phyloP scores from a whole-genome alignment of 2,329 filamentous ascomycete genomes.

The Apiospora marii region DNA sequence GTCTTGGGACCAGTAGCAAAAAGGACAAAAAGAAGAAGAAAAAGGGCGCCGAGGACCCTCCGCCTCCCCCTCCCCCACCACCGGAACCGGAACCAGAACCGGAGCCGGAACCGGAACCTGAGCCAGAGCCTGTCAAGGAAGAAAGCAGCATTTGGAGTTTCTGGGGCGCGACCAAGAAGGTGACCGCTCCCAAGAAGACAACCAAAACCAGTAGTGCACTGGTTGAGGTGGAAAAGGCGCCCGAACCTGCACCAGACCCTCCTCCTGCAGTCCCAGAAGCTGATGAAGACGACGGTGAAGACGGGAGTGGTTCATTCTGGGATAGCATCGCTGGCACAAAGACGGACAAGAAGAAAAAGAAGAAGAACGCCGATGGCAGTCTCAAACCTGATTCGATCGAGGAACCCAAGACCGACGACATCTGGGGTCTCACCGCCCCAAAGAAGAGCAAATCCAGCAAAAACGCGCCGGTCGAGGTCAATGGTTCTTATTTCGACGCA shows the following conservation, averaged over 20 bases:
- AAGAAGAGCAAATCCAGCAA: slow-evolving; percentile 62
- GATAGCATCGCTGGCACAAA: slow-evolving; percentile 31
- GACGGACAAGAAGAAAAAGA: slow-evolving; percentile 37
- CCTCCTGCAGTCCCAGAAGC: slow-evolving; percentile 33
- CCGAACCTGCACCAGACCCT: slow-evolving; percentile 30
- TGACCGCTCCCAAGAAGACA: slow-evolving; percentile 42
- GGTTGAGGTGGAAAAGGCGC: slow-evolving; percentile 34
- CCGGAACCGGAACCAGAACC: slow-evolving; percentile 34
- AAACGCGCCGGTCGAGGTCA: slow-evolving; percentile 57
- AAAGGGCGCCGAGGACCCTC: slow-evolving; percentile 34
- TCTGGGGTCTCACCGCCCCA: slow-evolving; percentile 45
- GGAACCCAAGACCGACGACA: slow-evolving; percentile 50
- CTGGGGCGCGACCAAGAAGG: slow-evolving; percentile 62
- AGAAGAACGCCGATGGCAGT: slow-evolving; percentile 40
- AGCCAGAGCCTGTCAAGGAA: slow-evolving; percentile 48
- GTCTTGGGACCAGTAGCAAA: slow-evolving; percentile 28
- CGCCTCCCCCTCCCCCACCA: slow-evolving; percentile 26
- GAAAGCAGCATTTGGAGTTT: slow-evolving; percentile 59
- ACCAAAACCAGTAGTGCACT: slow-evolving; percentile 35
- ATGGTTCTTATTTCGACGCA: slow-evolving; percentile 55
- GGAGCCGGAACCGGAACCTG: slow-evolving; percentile 33
- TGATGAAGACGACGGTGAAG: slow-evolving; percentile 31
- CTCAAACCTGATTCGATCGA: slow-evolving; percentile 52
- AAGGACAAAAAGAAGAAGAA: slow-evolving; percentile 52
- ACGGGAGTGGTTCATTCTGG: slow-evolving; percentile 32